These are phyloP conservation scores for Sphaerostilbella broomeana DNA, from an alignment of 2,329 filamentous ascomycete genomes.

Conservation along the genomic window DNA sequence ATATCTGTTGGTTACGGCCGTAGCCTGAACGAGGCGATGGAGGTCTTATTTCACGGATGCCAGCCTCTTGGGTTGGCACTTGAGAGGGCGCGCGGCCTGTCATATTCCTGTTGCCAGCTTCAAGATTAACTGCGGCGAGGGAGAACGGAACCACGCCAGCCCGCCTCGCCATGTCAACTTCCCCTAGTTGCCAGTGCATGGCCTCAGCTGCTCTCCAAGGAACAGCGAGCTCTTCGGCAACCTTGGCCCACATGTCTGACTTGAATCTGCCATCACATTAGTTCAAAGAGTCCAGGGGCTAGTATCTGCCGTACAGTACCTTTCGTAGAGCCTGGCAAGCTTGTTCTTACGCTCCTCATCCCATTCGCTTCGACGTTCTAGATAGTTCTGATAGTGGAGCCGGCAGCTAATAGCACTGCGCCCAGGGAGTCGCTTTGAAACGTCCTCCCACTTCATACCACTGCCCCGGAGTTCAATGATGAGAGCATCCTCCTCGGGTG, in stretches of 20 bases:
- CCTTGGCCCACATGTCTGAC: conserved; percentile 94
- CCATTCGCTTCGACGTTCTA: conserved; percentile 89
- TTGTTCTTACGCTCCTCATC: conserved; percentile 98
- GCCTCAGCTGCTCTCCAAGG: conserved; percentile 94
- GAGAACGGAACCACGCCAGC: conserved; percentile 86
- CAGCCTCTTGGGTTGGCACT: conserved; percentile 41
- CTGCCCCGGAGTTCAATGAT: conserved; percentile 87
- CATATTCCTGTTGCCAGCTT: conserved; percentile 34
- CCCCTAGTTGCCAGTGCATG: conserved; percentile 97
- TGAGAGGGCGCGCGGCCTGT: conserved; percentile 35
- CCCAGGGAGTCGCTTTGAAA: conserved; percentile 82
- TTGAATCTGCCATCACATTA: too few relatives aligned
- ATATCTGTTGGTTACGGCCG: conserved; percentile 29
- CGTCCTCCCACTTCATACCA: conserved; percentile 98
- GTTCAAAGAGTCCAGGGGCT: too few relatives aligned
- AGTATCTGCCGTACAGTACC: conserved; percentile 53
- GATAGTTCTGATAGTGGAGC: conserved; percentile 93
- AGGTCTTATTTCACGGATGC: conserved; percentile 36
- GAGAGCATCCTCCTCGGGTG: conserved; percentile 81
- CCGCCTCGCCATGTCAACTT: conserved; percentile 86
- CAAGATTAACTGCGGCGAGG: conserved; percentile 50
- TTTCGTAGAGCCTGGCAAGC: conserved; percentile 87
- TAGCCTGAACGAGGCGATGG: conserved; percentile 37
- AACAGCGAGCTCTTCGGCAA: conserved; percentile 89
- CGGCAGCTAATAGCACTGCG: conserved; percentile 91